These are phyloP conservation scores for Epichloe festucae DNA, from an alignment of 2,329 filamentous ascomycete species.

Conservation along the genomic window DNA sequence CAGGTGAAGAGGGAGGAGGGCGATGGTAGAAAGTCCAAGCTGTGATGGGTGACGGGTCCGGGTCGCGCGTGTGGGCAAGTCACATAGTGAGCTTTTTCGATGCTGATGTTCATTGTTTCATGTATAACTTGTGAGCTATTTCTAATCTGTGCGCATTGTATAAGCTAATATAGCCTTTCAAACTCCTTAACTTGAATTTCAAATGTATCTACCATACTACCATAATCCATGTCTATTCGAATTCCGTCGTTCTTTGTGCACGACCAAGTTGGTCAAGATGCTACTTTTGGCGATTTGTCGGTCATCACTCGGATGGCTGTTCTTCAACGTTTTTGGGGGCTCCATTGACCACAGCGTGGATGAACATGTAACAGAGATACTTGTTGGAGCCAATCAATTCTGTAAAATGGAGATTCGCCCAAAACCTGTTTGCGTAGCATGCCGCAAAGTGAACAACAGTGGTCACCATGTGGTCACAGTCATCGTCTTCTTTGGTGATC, in stretches of 20 bases:
- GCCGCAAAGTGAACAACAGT: not conserved
- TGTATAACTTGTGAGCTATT: too few relatives aligned
- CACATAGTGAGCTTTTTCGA: not conserved
- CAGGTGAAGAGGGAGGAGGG: conserved; percentile 24
- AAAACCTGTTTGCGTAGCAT: not conserved
- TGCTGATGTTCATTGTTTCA: not conserved
- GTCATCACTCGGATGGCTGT: too few relatives aligned
- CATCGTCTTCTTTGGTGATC: not conserved
- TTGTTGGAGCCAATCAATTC: not conserved
- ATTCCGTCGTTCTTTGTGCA: too few relatives aligned
- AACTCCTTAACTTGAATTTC: too few relatives aligned
- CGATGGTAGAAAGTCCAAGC: conserved; percentile 19
- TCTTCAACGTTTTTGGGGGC: not conserved
- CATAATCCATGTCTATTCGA: too few relatives aligned
- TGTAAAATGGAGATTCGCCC: fast-evolving
- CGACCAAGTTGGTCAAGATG: fast-evolving
- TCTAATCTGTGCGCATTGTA: not conserved
- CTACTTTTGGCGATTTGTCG: too few relatives aligned
- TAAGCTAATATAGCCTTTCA: too few relatives aligned
- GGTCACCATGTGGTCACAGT: not conserved
- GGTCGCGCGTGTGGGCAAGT: not conserved
- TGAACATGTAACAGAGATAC: fast-evolving
- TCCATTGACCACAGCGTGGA: not conserved
- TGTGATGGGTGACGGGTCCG: conserved; percentile 14
- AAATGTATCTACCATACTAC: too few relatives aligned